Conservation (phyloP, 306 rosid species). For the Corylus avellana region DNA sequence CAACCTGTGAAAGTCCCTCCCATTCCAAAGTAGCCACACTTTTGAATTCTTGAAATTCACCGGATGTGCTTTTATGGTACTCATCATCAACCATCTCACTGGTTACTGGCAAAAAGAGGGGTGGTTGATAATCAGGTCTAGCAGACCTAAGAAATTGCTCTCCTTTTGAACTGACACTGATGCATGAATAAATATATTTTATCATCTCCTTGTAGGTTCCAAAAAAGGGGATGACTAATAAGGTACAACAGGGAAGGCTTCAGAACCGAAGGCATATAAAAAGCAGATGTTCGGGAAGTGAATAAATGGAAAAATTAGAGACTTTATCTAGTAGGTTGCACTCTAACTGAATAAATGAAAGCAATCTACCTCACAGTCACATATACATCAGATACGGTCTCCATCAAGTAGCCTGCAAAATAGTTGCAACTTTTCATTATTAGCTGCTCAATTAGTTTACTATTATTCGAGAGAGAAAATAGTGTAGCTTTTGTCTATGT, state of each 20-base stretch:
- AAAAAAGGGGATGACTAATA: conserved; percentile 9
- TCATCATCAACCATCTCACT: conserved; percentile 71
- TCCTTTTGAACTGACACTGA: conserved; percentile 71
- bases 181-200: conserved; percentile 30
- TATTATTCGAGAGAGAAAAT: conserved; percentile 2
- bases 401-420: conserved; percentile 75
- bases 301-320: conserved; percentile 1
- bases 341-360: conserved; percentile 27
- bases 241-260: conserved; percentile 16
- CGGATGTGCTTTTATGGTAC: conserved; percentile 31
- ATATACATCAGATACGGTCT: conserved; percentile 48
- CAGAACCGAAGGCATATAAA: conserved; percentile 13
- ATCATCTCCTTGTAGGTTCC: conserved; percentile 11
- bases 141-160: conserved; percentile 62
- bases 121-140: conserved; percentile 77
- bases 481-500: conserved; percentile 3
- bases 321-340: conserved; percentile 14
- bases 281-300: not conserved
- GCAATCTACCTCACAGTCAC: conserved; percentile 61
- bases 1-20: conserved; percentile 77
- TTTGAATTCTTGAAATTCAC: conserved; percentile 51
- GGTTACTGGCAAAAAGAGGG: conserved; percentile 64
- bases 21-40: conserved; percentile 45
- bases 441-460: conserved; percentile 13
- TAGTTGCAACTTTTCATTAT: conserved; percentile 24